Evolutionary conservation across 768 basidiomycete genomes (phyloP).

Genomic region (Russula sp.): DNA sequence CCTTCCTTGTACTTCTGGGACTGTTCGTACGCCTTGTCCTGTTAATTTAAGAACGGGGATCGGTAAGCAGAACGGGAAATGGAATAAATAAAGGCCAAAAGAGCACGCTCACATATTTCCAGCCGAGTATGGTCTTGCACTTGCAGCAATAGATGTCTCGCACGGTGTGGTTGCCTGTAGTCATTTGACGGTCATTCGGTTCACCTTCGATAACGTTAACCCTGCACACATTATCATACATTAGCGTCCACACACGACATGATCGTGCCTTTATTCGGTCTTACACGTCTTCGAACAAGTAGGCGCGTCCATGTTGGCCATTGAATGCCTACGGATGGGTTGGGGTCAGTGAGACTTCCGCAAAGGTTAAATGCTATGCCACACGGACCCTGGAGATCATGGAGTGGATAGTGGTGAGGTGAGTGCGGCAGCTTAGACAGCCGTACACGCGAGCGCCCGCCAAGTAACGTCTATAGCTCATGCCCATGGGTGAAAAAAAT

Average conservation of each 20-base stretch:
- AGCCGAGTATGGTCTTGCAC: slow-evolving; percentile 82
- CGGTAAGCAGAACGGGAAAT: slow-evolving; percentile 15
- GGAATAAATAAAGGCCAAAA: slow-evolving; percentile 1
- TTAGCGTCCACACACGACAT: slow-evolving; percentile 17
- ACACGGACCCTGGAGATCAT: slow-evolving; percentile 81
- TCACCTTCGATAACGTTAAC: slow-evolving; percentile 91
- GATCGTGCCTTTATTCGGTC: slow-evolving; percentile 36
- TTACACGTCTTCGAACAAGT: slow-evolving; percentile 92
- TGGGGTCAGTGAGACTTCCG: slow-evolving; percentile 29
- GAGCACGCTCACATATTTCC: slow-evolving; percentile 89
- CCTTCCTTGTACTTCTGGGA: slow-evolving; percentile 98
- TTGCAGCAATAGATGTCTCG: slow-evolving; percentile 94
- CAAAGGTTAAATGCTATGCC: not conserved
- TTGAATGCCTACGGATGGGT: slow-evolving; percentile 75
- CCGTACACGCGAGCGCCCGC: slow-evolving; percentile 84
- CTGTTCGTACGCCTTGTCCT: slow-evolving; percentile 90
- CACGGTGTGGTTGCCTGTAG: slow-evolving; percentile 93
- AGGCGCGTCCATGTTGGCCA: slow-evolving; percentile 93
- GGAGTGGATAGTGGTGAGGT: slow-evolving; percentile 85
- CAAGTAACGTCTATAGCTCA: slow-evolving; percentile 86
- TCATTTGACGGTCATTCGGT: slow-evolving; percentile 91
- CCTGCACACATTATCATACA: slow-evolving; percentile 42
- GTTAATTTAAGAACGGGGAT: slow-evolving; percentile 13
- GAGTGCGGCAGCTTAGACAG: slow-evolving; percentile 82
- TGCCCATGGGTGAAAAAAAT: slow-evolving; percentile 62